Percentiles rank a stretch among this genome's conserved stretches.
These are phyloP conservation scores for Angomonas ambiguus DNA, from an alignment of 208 protist species.

Conservation along the genomic window DNA sequence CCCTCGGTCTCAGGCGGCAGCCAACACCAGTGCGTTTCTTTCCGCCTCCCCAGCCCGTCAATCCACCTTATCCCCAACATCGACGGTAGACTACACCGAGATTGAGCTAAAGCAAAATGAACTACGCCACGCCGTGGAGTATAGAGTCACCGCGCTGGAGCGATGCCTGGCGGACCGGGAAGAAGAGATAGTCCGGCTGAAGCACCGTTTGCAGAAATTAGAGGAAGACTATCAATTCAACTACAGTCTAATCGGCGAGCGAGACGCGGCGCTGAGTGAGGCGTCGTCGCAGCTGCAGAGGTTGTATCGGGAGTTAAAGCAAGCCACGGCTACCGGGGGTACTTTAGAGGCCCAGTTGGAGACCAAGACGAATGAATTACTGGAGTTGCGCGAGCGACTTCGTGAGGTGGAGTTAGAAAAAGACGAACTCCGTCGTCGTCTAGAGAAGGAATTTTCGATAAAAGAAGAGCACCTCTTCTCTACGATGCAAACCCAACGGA, in stretches of 20 bases:
- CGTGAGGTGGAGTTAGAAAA: conserved; percentile 57
- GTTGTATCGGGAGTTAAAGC: conserved; percentile 68
- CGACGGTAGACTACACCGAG: conserved; percentile 51
- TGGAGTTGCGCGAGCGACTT: conserved; percentile 38
- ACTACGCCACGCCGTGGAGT: conserved; percentile 68
- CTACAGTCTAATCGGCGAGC: conserved; percentile 82
- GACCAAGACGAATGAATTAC: conserved; percentile 32
- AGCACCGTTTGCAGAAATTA: conserved; percentile 52
- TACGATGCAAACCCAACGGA: conserved; percentile 28
- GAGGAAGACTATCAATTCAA: conserved; percentile 91
- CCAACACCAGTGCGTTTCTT: not conserved
- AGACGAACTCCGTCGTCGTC: conserved; percentile 29
- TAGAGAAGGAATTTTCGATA: conserved; percentile 41
- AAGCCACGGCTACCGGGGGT: conserved; percentile 34
- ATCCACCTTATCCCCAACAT: not conserved
- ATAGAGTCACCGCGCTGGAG: conserved; percentile 68
- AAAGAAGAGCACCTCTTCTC: conserved; percentile 55
- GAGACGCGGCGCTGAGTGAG: conserved; percentile 81
- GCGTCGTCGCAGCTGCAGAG: conserved; percentile 71
- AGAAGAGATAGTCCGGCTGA: conserved; percentile 52
- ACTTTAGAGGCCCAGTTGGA: conserved; percentile 35
- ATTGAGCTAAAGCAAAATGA: conserved; percentile 86
- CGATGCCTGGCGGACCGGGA: conserved; percentile 50
- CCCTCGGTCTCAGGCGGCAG: not conserved
- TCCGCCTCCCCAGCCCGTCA: not conserved